Evolutionary conservation across 2,329 filamentous ascomycete species (phyloP).

Genomic region (Aspergillus ochraceoroseus): DNA sequence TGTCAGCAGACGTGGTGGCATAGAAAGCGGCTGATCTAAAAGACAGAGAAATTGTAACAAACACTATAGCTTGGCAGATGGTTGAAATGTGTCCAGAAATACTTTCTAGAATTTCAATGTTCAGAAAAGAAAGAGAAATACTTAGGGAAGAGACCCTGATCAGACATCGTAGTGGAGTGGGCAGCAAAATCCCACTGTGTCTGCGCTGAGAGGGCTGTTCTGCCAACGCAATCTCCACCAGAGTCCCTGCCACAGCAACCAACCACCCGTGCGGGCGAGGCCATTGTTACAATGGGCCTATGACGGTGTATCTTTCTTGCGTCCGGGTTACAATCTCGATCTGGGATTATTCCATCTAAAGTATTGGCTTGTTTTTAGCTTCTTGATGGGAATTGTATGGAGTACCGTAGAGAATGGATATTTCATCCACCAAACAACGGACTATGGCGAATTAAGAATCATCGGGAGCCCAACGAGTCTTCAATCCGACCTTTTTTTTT

Average conservation of each 20-base stretch:
- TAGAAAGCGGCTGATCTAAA: not conserved
- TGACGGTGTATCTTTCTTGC: not conserved
- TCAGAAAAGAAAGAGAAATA: not conserved
- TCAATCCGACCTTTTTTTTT: no score
- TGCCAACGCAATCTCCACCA: slow-evolving; percentile 28
- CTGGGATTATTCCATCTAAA: not conserved
- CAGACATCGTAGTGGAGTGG: slow-evolving; percentile 2
- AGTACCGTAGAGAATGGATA: not conserved
- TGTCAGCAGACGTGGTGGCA: slow-evolving; percentile 4
- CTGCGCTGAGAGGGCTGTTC: slow-evolving; percentile 10
- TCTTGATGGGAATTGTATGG: no score
- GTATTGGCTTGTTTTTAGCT: not conserved
- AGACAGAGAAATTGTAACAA: not conserved
- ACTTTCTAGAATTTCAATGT: not conserved
- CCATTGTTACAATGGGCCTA: not conserved
- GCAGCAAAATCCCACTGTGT: slow-evolving; percentile 1
- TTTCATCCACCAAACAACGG: not conserved
- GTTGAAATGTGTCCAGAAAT: not conserved
- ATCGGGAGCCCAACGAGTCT: no score
- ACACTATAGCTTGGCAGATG: not conserved
- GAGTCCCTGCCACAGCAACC: slow-evolving; percentile 36
- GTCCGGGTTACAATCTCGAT: no score
- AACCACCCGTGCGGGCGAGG: slow-evolving; percentile 13
- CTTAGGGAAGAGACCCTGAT: slow-evolving; percentile 2
- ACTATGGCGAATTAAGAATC: no score